Evolutionary conservation across 108 stramenopile genomes (phyloP).

Genomic region (Fistulifera solaris): DNA sequence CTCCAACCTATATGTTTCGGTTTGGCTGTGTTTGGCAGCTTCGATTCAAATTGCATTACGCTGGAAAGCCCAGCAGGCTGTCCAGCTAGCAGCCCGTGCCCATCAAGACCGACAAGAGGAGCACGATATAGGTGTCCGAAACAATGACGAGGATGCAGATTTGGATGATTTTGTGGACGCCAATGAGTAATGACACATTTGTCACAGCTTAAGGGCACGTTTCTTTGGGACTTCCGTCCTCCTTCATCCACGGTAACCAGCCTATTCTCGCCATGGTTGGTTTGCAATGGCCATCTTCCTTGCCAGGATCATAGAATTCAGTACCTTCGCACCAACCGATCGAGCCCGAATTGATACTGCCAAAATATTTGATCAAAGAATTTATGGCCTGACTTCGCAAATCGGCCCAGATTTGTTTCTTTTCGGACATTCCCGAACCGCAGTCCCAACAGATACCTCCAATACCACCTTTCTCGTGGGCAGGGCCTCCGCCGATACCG

Average conservation of each 20-base stretch:
- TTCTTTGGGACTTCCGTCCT: constrained; percentile 21
- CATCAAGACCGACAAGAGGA: constrained; percentile 8
- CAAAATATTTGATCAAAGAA: constrained; percentile 73
- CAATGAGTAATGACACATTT: neutral
- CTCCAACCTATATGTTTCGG: constrained; percentile 47
- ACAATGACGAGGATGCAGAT: constrained; percentile 11
- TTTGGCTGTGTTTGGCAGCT: constrained; percentile 41
- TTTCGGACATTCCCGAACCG: constrained; percentile 14
- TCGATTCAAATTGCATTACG: constrained; percentile 39
- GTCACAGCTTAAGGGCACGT: constrained; percentile 20
- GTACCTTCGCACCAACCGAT: constrained; percentile 84
- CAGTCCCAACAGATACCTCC: constrained; percentile 32
- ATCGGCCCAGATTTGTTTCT: constrained; percentile 56
- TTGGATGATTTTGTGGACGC: constrained; percentile 13
- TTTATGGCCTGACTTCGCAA: constrained; percentile 68
- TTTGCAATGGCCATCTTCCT: constrained; percentile 13
- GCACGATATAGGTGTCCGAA: neutral
- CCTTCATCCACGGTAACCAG: constrained; percentile 40
- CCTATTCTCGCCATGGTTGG: constrained; percentile 38
- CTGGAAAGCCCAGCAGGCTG: constrained; percentile 67
- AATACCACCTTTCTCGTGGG: too few relatives aligned
- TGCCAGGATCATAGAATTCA: constrained; percentile 4
- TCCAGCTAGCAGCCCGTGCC: constrained; percentile 46
- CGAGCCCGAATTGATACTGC: constrained; percentile 67
- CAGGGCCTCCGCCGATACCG: too few relatives aligned